Percentiles rank a stretch among this genome's conserved stretches.
Evolutionary conservation across 2,329 filamentous ascomycete species (phyloP).

Genomic region (Hypoxylon sp.): DNA sequence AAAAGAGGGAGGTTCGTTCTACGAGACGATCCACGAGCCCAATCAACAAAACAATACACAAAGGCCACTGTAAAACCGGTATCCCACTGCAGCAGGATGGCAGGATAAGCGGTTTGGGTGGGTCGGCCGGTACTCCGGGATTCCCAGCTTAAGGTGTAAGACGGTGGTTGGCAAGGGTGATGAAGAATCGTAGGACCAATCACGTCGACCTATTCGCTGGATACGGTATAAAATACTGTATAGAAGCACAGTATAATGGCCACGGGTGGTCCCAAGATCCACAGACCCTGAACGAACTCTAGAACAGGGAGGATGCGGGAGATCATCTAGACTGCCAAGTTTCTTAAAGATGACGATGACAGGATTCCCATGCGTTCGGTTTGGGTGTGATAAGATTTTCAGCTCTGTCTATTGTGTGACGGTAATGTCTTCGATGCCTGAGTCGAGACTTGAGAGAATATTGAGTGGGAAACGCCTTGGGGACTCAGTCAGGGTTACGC

Average conservation of each 20-base stretch:
- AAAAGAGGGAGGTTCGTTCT: slow-evolving; percentile 21
- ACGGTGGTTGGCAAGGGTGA: slow-evolving; percentile 41
- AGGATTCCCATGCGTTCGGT: slow-evolving; percentile 14
- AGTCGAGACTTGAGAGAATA: slow-evolving; percentile 10
- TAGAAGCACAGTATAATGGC: slow-evolving; percentile 31
- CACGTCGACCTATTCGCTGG: slow-evolving; percentile 28
- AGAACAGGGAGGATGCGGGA: slow-evolving; percentile 14
- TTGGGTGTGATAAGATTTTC: slow-evolving; percentile 18
- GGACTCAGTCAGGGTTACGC: slow-evolving; percentile 4
- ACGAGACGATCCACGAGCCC: slow-evolving; percentile 28
- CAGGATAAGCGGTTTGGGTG: slow-evolving; percentile 27
- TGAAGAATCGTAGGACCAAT: slow-evolving; percentile 30
- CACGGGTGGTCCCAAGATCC: slow-evolving; percentile 20
- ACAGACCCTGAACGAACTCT: slow-evolving; percentile 15
- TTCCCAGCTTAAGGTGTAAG: slow-evolving; percentile 37
- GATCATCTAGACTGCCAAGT: slow-evolving; percentile 14
- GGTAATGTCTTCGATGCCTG: slow-evolving; percentile 15
- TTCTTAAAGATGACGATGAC: not conserved
- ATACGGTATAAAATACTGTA: slow-evolving; percentile 42
- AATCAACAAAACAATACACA: slow-evolving; percentile 34
- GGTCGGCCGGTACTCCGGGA: slow-evolving; percentile 37
- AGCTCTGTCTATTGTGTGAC: slow-evolving; percentile 18
- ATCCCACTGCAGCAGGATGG: slow-evolving; percentile 17
- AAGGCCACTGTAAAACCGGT: slow-evolving; percentile 22
- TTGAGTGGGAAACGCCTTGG: not conserved